These are phyloP conservation scores for Linnemannia elongata DNA, from an alignment of 192 early-diverging fungal species.

Conservation along the genomic window DNA sequence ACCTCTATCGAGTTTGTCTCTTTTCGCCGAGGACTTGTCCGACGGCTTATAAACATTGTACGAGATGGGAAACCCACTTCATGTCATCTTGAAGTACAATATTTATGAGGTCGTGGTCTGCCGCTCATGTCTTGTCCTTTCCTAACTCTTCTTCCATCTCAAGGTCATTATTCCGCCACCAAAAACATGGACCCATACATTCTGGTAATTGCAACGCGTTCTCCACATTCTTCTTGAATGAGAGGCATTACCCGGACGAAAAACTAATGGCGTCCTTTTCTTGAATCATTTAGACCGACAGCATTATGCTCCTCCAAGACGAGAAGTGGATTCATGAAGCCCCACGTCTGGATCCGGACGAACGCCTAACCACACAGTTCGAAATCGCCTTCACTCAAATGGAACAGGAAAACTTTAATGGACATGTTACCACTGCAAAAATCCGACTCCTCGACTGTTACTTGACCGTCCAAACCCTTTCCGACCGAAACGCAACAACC, in stretches of 20 bases:
- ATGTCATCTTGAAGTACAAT: too few species aligned
- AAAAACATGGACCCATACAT: not conserved
- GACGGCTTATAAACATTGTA: too few species aligned
- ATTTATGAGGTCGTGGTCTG: too few species aligned
- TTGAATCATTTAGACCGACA: not conserved
- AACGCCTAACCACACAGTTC: not conserved
- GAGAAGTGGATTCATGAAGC: not conserved
- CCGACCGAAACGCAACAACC: not conserved
- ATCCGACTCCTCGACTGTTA: too few species aligned
- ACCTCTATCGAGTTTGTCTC: too few species aligned
- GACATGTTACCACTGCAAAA: not conserved
- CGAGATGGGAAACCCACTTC: too few species aligned
- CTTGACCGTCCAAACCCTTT: not conserved
- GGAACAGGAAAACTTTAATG: not conserved
- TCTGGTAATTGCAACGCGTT: not conserved
- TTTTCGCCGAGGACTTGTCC: too few species aligned
- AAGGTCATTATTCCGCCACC: too few species aligned
- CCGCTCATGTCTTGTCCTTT: too few species aligned
- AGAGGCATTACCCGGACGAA: not conserved
- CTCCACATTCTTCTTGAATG: not conserved
- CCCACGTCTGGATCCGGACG: not conserved
- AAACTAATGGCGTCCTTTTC: not conserved
- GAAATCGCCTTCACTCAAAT: not conserved
- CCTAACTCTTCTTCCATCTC: too few species aligned
- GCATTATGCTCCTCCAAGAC: not conserved